Conservation (phyloP, 2,329 filamentous ascomycete genomes). For the Ceratocystiopsis minuta region DNA sequence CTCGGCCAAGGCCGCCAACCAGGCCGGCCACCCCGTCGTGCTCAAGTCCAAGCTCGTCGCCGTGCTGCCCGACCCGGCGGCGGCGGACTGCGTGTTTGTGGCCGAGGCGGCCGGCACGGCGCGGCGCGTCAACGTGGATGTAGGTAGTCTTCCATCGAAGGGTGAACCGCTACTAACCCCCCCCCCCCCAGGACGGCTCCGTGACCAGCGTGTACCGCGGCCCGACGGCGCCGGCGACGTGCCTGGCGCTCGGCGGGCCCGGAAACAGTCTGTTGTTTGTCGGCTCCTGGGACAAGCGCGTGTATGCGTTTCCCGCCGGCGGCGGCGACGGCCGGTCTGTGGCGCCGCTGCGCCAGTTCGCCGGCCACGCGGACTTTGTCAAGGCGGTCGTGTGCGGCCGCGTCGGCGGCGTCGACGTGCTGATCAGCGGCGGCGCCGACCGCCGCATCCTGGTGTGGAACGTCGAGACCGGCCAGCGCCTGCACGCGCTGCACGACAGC, state of each 20-base stretch:
- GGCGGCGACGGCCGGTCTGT: slow-evolving; percentile 27
- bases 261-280: slow-evolving; percentile 50
- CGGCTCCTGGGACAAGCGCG: slow-evolving; percentile 83
- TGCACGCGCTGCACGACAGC: slow-evolving; percentile 59
- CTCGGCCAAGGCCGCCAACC: slow-evolving; percentile 54
- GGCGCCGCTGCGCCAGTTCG: slow-evolving; percentile 20
- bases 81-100: slow-evolving; percentile 46
- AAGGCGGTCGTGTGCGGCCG: slow-evolving; percentile 54
- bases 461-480: slow-evolving; percentile 41
- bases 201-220: slow-evolving; percentile 41
- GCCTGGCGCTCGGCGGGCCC: slow-evolving; percentile 46
- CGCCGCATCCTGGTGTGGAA: slow-evolving; percentile 77
- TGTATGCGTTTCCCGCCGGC: slow-evolving; percentile 55
- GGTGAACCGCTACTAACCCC: no score
- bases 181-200: no score
- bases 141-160: no score
- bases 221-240: slow-evolving; percentile 63
- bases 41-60: slow-evolving; percentile 78
- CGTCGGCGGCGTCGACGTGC: slow-evolving; percentile 40
- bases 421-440: slow-evolving; percentile 63
- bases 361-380: slow-evolving; percentile 79
- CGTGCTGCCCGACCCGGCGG: slow-evolving; percentile 47
- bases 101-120: slow-evolving; percentile 77
- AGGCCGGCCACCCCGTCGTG: slow-evolving; percentile 60
- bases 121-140: slow-evolving; percentile 56